Base-by-base conservation (phyloP, 148 eudicot species). In the Salicornia ramosissima region DNA sequence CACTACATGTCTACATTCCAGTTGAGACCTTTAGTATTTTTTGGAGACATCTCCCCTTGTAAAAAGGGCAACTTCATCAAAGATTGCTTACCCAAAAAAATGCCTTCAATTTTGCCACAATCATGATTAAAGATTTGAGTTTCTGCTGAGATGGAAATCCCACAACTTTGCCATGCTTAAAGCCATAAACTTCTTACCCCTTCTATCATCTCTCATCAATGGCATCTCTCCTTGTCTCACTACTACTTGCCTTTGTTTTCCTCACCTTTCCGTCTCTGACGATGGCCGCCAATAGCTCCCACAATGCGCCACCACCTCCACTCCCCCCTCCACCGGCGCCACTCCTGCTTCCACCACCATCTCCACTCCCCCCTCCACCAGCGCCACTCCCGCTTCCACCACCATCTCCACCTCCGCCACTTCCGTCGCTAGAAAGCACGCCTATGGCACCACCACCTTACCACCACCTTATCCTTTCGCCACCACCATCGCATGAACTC, bases 401-500 rank as follows among this genome's bases (percentile, higher is more conserved):
- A 5, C 71, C 67, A 5, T 60, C 66, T 0, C 28, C 46, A 18
- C 39, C 34, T 10, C 45, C 21, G 6, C 26, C 14, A n/a, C 61
- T 28, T 31, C 39, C 33, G 10, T 36, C 67, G 3, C 33, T 21
- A 21, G 67, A 24, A 4, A 12, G 31, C 5, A 1, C 22, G 15
- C 31, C 67, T 30, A 21, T 22, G 28, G 16, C 67, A 28, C 42
- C 56, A 14, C 76, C 65, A 56, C 40, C 70, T 13, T 56, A 66
- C 31, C 71, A 74, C 10, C 77, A 68, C 43, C 33, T 59, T 1
- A 59, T 60, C 31, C 29, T 60, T 19, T 18, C 72, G 15, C 61
- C 77, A 4, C 72, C 71, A 11, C 72, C 68, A 50, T 67, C 80
- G 22, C 67, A 77, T 31, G 75, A 77, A 58, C 80, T 77, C 59